Evolutionary conservation across 345 rosid genomes (phyloP), one percentile per base, ranked within the genome.

Genomic region (Acer campestre): DNA sequence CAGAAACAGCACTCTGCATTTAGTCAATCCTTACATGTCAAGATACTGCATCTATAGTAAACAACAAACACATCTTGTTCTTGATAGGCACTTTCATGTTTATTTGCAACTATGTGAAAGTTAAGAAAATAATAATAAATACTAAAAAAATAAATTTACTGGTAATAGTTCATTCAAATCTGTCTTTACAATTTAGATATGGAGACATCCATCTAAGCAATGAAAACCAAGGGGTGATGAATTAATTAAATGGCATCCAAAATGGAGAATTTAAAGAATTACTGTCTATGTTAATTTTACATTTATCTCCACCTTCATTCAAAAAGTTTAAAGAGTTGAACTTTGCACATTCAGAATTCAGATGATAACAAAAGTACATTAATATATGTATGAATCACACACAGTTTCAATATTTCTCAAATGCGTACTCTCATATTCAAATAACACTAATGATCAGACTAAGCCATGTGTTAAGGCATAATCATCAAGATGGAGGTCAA

Each of bases 1-100:
- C 97, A 61, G 97, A 90, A 56, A 94, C 97, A 68, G 80, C 80
- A 84, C 90, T 84, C 98, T 94, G 84, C 88, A 81, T 77, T 64
- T 44, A 64, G 73, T 75, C 48, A 65, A 48, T 27, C 72, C 77
- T 8, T 10, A 49, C n/a, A 10, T 18, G 1, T 59, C 17, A 46
- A 65, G 20, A 51, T 51, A 18, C 2, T 35, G n/a, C 76, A 56
- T 51, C 2, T 27, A 69, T 13, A 31, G 31, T 70, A 14, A 2
- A 66, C 17, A 27, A 46, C 25, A 42, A 29, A 38, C 12, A 18
- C n/a, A 62, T 66, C 18, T 3, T 3, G n/a, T 11, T 10, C 63
- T 8, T 18, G 10, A 12, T 7, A 53, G 16, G 46, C 35, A 77
- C 58, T 46, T 42, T 61, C 35, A 48, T 23, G 17, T 12, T 71